These are phyloP conservation scores for Corylus heterophylla DNA, from an alignment of 306 rosid genomes.

Conservation along the genomic window DNA sequence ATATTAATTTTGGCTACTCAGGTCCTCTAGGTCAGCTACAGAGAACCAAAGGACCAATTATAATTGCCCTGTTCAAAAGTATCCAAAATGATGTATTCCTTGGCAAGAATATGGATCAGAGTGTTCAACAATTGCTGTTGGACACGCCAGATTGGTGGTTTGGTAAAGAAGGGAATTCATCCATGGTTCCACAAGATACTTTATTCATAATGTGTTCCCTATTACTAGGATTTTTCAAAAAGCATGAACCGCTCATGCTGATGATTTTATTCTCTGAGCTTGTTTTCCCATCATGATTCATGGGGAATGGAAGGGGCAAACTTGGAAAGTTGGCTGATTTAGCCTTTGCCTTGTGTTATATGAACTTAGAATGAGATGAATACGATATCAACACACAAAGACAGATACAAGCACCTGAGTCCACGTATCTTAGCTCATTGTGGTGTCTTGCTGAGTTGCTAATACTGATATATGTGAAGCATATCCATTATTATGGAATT, in stretches of 20 bases:
- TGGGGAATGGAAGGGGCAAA: neutral
- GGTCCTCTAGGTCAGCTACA: slow-evolving; percentile 8
- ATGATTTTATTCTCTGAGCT: neutral
- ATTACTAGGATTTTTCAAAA: neutral
- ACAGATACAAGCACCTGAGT: neutral
- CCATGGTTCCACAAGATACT: neutral
- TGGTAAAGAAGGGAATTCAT: neutral
- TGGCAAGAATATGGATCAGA: neutral
- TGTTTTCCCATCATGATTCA: slow-evolving; percentile 14
- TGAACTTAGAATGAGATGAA: neutral
- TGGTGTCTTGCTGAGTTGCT: slow-evolving; percentile 15
- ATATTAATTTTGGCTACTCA: neutral
- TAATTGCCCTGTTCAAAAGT: slow-evolving; percentile 4
- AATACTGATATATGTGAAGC: neutral
- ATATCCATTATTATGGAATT: neutral
- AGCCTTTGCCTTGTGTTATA: neutral
- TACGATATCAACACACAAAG: neutral
- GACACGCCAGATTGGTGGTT: neutral
- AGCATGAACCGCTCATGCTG: neutral
- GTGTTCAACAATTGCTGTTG: neutral
- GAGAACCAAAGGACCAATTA: neutral
- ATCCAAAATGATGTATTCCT: neutral
- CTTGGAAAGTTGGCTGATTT: neutral
- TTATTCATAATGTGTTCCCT: neutral
- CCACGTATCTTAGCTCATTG: neutral